Conservation (phyloP, 805 yeast species). For the Saccharomyces paradoxus region DNA sequence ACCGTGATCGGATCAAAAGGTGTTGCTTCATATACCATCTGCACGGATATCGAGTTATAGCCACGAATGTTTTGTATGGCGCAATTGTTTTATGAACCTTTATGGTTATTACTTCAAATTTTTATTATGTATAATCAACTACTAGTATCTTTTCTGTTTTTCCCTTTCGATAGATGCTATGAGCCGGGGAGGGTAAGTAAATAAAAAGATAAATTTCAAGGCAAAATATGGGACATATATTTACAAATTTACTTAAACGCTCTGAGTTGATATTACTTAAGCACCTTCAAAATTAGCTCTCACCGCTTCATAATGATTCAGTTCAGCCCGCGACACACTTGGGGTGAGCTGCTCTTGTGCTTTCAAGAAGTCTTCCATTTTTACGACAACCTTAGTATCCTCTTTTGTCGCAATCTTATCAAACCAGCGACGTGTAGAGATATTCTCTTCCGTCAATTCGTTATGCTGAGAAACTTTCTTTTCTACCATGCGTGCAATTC, state of each 20-base stretch:
- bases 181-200: neutral
- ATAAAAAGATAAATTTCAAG: neutral
- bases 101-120: neutral
- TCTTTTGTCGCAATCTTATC: slow-evolving; percentile 62
- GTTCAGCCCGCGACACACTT: slow-evolving; percentile 80
- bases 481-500: slow-evolving; percentile 76
- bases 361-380: slow-evolving; percentile 64
- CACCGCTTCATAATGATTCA: slow-evolving; percentile 72
- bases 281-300: slow-evolving; percentile 61
- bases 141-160: neutral
- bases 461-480: slow-evolving; percentile 49
- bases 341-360: slow-evolving; percentile 70
- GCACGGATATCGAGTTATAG: neutral
- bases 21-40: slow-evolving; percentile 41
- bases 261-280: neutral
- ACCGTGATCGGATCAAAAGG: slow-evolving; percentile 60
- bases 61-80: neutral
- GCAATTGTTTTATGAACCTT: neutral
- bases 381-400: slow-evolving; percentile 64
- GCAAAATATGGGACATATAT: neutral
- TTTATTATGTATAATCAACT: neutral
- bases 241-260: neutral
- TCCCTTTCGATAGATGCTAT: neutral
- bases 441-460: slow-evolving; percentile 33
- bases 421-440: slow-evolving; percentile 83